phyloP scores from a whole-genome alignment of 2,329 filamentous ascomycete genomes.

The Penicillium sp. region DNA sequence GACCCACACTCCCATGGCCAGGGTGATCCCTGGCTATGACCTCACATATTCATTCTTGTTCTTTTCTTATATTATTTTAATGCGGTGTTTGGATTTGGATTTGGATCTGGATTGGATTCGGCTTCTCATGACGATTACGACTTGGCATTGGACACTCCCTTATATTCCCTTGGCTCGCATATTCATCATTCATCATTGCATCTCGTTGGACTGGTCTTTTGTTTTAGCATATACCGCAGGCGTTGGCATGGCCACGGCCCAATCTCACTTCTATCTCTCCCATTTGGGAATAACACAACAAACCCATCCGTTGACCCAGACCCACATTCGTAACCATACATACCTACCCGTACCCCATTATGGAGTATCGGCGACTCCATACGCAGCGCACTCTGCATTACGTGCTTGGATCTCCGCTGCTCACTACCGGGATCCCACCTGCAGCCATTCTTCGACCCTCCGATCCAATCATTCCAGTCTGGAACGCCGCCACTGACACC shows the following conservation, averaged over 20 bases:
- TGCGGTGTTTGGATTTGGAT: constrained; percentile 4
- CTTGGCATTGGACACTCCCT: not conserved
- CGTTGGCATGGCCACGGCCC: not conserved
- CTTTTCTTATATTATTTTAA: constrained; percentile 4
- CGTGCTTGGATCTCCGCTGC: not conserved
- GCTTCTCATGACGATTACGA: not conserved
- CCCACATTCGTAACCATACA: too few relatives aligned
- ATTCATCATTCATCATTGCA: not conserved
- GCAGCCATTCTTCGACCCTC: not conserved
- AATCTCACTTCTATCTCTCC: not conserved
- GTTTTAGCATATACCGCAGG: not conserved
- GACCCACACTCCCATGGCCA: constrained; percentile 28
- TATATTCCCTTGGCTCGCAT: not conserved
- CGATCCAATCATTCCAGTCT: not conserved
- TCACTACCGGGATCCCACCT: not conserved
- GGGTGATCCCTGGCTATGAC: constrained; percentile 32
- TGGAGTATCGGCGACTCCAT: not conserved
- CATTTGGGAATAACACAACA: not conserved
- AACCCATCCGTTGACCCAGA: too few relatives aligned
- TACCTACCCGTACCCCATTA: too few relatives aligned
- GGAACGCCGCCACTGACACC: too few relatives aligned
- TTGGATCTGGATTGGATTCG: not conserved
- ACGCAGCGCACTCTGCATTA: not conserved
- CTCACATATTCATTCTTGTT: not conserved
- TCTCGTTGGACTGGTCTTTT: not conserved